Conservation (phyloP, 225 moss, liverwort and hornwort genomes). For the Marchantia polymorpha region DNA sequence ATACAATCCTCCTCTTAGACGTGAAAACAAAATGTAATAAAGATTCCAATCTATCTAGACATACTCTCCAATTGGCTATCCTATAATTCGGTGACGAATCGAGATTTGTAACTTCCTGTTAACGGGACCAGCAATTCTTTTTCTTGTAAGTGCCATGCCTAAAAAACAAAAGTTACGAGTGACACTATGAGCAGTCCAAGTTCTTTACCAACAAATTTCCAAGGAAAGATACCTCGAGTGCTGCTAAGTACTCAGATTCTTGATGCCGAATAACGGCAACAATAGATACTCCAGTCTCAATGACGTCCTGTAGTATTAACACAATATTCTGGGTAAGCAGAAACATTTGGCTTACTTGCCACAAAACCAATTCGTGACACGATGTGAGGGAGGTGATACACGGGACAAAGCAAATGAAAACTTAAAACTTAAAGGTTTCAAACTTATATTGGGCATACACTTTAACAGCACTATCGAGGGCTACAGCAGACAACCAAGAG, state of each 20-base stretch:
- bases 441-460: too few relatives aligned
- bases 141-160: neutral
- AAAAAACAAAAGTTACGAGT: neutral
- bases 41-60: neutral
- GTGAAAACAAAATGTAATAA: neutral
- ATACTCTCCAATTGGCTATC: neutral
- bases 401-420: too few relatives aligned
- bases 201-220: neutral
- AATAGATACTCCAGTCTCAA: conserved; percentile 35
- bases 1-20: neutral
- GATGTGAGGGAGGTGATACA: too few relatives aligned
- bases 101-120: neutral
- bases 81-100: neutral
- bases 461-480: neutral
- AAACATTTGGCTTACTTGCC: too few relatives aligned
- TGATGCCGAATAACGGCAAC: conserved; percentile 41
- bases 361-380: too few relatives aligned
- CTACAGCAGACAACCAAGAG: neutral
- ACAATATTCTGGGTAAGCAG: neutral
- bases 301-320: conserved; percentile 22
- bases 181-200: neutral
- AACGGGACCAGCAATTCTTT: neutral
- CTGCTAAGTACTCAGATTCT: conserved; percentile 43
- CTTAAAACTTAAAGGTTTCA: too few relatives aligned
- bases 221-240: conserved; percentile 34